Evolutionary conservation across 306 rosid genomes (phyloP).

Genomic region (Coriaria nepalensis): DNA sequence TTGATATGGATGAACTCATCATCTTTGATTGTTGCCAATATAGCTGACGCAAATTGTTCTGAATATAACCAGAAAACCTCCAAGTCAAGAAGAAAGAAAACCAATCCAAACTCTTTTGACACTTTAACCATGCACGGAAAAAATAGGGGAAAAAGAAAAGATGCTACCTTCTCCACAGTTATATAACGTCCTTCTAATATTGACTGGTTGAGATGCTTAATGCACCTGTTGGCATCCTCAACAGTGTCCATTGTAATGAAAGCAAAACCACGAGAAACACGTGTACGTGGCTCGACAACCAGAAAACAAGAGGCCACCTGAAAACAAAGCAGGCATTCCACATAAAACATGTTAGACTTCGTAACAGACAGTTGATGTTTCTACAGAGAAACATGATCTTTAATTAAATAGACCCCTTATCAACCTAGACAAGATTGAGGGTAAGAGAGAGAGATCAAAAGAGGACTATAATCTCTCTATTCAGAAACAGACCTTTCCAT

Average conservation of each 20-base stretch:
- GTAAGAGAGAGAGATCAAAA: no score
- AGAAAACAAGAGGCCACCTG: constrained; percentile 98
- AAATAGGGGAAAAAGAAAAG: constrained; percentile 13
- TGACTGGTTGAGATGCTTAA: constrained; percentile 89
- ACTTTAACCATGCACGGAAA: neutral
- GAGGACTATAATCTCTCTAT: neutral
- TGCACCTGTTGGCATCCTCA: constrained; percentile 79
- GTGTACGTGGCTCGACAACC: constrained; percentile 85
- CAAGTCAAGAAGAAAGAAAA: constrained; percentile 53
- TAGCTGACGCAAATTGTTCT: constrained; percentile 88
- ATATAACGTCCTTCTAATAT: constrained; percentile 89
- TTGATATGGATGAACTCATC: constrained; percentile 92
- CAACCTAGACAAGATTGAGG: no score
- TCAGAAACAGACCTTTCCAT: constrained; percentile 61
- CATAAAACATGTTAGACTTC: neutral
- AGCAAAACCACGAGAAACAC: constrained; percentile 93
- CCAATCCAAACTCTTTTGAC: constrained; percentile 14
- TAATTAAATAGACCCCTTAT: no score
- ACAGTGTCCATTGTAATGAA: constrained; percentile 68
- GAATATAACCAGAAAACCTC: constrained; percentile 93
- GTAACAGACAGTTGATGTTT: neutral
- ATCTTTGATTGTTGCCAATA: constrained; percentile 98
- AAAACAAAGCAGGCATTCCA: constrained; percentile 1
- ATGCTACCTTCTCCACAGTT: constrained; percentile 85
- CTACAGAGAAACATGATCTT: no score